Conservation (phyloP, 2,329 filamentous ascomycete genomes). For the Eurotiales sp. region DNA sequence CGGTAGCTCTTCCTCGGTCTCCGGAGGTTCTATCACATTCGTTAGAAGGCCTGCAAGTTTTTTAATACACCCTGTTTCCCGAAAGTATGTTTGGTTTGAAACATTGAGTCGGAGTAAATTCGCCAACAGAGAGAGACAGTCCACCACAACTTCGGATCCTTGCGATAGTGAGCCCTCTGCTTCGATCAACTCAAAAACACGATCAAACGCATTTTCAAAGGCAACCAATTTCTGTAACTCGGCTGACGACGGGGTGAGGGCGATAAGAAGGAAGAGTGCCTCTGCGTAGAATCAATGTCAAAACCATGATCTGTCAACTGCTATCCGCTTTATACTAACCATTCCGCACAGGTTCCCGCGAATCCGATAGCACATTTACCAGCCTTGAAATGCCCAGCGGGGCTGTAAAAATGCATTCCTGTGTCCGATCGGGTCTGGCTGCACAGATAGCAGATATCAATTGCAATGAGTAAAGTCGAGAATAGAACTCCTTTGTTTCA, state of each 20-base stretch:
- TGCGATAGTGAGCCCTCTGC: conserved; percentile 76
- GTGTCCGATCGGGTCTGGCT: conserved; percentile 83
- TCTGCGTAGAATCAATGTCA: conserved; percentile 45
- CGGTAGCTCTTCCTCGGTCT: conserved; percentile 59
- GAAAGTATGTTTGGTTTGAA: conserved; percentile 90
- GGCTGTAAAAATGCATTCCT: conserved; percentile 88
- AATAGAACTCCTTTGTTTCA: conserved; percentile 83
- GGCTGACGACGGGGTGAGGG: conserved; percentile 77
- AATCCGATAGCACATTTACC: conserved; percentile 78
- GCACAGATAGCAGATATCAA: conserved; percentile 80
- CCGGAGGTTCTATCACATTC: conserved; percentile 54
- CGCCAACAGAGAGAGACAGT: conserved; percentile 84
- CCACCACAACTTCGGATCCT: conserved; percentile 83
- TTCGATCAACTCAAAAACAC: conserved; percentile 76
- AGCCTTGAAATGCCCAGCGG: conserved; percentile 83
- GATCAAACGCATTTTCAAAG: conserved; percentile 90
- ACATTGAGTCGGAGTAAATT: conserved; percentile 83
- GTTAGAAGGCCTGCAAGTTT: conserved; percentile 67
- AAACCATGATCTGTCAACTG: not conserved
- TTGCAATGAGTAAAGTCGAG: conserved; percentile 85
- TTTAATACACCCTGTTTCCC: conserved; percentile 79
- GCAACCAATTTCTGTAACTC: conserved; percentile 94
- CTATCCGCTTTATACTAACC: conserved; percentile 38
- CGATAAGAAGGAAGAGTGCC: conserved; percentile 79
- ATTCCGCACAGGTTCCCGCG: conserved; percentile 80